Percentiles rank a stretch among this genome's conserved stretches.
Conservation (phyloP, 2,329 filamentous ascomycete species). For the Venturia aucupariae region DNA sequence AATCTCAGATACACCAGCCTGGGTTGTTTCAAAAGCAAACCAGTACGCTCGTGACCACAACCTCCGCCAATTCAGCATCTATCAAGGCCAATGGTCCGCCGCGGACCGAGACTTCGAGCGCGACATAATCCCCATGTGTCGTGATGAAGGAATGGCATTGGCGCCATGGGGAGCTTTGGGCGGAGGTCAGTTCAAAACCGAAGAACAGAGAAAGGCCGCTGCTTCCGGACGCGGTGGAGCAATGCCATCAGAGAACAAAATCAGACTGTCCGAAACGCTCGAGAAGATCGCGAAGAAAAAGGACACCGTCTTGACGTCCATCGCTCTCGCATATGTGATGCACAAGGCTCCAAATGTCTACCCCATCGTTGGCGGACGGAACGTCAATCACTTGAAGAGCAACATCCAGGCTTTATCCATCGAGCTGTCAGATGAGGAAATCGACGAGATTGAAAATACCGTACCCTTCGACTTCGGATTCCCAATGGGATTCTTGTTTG, state of each 20-base stretch:
- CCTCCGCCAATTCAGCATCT: constrained; percentile 60
- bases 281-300: constrained; percentile 51
- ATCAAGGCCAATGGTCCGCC: constrained; percentile 56
- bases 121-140: constrained; percentile 59
- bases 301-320: constrained; percentile 28
- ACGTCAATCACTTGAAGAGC: constrained; percentile 58
- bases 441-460: constrained; percentile 45
- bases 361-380: constrained; percentile 66
- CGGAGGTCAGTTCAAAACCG: constrained; percentile 29
- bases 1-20: constrained; percentile 28
- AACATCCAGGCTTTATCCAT: constrained; percentile 49
- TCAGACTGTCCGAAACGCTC: constrained; percentile 46
- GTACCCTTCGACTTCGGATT: constrained; percentile 48
- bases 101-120: constrained; percentile 57
- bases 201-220: constrained; percentile 27
- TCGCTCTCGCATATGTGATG: constrained; percentile 62
- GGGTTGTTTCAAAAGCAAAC: constrained; percentile 39
- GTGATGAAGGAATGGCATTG: constrained; percentile 53
- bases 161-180: constrained; percentile 47
- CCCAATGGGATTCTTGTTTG: constrained; percentile 38
- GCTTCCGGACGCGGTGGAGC: constrained; percentile 26
- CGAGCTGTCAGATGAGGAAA: constrained; percentile 41
- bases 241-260: constrained; percentile 39
- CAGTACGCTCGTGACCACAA: constrained; percentile 58
- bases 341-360: constrained; percentile 64